Base-by-base conservation (phyloP, 192 early-diverging fungal species). In the Podila clonocystis region DNA sequence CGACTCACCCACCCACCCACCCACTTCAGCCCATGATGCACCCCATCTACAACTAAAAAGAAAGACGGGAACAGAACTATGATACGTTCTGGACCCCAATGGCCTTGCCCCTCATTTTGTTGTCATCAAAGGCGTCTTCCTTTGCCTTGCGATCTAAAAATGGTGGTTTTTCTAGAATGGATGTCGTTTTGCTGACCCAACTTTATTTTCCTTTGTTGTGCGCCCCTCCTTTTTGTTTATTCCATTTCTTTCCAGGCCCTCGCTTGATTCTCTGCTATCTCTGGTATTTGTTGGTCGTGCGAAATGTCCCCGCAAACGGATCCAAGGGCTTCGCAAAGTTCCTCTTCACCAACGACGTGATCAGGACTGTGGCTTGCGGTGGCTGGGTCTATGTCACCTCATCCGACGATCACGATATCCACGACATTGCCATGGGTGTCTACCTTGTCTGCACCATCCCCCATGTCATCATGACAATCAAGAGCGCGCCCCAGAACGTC, bases 341-440 rank as follows among this genome's bases (percentile, higher is more conserved):
- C 28, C 70, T 80, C 20, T 73, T 72, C 30, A 61, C 48, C 6
- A 80, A 80, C 60, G 88, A 87, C 34, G 26, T 87, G 15, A 50
- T 93, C 70, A 91, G 94, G 65, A 93, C 93, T n/a, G 82, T 91
- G 22, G 87, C 92, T 9, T 93, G 92, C 58, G 94, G 92, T 50
- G 93, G 94, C 28, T 95, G 94, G 94, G 91, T 93, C 5, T 95
- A 94, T 69, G 87, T 95, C 68, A 95, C 92, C 7, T 93, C 91
- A 1, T 88, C 91, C 22, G 94, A 95, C 67, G 92, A 95, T 82
- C 94, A 93, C 76, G 83, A 88, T 26, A 86, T 89, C 30, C 94
- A 95, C 68, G 94, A 95, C 60, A 85, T 95, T 63, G 90, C 91
- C 74, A 95, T 95, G 94, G 89, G 93, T 11, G 45, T 89, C 7